phyloP scores from a whole-genome alignment of 306 rosid genomes.

The Acmispon strigosus region DNA sequence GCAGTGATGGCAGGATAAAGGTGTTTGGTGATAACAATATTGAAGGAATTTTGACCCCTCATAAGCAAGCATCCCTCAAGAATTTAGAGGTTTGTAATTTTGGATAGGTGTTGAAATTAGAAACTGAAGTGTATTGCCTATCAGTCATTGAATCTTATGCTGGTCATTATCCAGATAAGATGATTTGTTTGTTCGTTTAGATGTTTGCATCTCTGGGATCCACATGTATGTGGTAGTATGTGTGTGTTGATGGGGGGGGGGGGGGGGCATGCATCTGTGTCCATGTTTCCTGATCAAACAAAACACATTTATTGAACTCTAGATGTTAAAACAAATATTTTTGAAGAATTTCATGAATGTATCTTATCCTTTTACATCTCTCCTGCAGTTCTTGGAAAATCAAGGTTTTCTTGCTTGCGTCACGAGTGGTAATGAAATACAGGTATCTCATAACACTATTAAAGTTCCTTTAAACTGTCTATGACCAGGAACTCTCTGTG shows the following conservation, averaged over 20 bases:
- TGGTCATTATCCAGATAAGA: background rate
- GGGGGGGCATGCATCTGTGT: background rate
- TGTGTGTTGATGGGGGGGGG: background rate
- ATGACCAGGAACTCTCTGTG: background rate
- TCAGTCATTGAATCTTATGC: background rate
- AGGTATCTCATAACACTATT: conserved; percentile 43
- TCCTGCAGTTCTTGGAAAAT: conserved; percentile 73
- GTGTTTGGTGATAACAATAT: conserved; percentile 72
- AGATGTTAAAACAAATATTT: conserved; percentile 7
- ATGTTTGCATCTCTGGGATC: background rate
- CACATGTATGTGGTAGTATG: background rate
- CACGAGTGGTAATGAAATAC: conserved; percentile 71
- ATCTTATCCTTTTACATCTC: background rate
- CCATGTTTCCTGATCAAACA: conserved; percentile 7
- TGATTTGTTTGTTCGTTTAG: background rate
- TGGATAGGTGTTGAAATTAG: background rate
- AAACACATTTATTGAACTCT: background rate
- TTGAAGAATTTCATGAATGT: conserved; percentile 4
- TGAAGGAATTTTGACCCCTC: conserved; percentile 68
- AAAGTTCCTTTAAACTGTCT: conserved; percentile 1
- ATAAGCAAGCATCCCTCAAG: conserved; percentile 53
- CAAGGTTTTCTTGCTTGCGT: conserved; percentile 79
- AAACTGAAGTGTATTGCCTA: background rate
- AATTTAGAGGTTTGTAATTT: conserved; percentile 62
- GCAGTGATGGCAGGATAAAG: conserved; percentile 93